Conservation (phyloP, 345 rosid genomes). For the Linum tenue region DNA sequence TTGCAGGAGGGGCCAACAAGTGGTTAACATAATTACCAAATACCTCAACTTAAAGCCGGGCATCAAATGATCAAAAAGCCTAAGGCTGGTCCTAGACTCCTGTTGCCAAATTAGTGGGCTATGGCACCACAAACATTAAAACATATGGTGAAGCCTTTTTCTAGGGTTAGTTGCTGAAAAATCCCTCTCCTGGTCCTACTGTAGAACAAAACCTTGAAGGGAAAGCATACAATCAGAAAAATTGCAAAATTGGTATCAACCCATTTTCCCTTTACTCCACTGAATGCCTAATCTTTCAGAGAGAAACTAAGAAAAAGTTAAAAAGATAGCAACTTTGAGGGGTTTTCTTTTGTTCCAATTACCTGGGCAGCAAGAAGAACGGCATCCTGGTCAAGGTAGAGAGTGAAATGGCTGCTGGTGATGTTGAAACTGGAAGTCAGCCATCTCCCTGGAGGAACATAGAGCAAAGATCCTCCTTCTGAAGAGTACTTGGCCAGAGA, state of each 20-base stretch:
- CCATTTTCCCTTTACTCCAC: not conserved
- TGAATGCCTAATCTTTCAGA: not conserved
- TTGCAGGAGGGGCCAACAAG: not conserved
- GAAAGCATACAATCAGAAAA: not conserved
- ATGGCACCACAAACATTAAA: too few species aligned
- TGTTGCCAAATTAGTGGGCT: too few species aligned
- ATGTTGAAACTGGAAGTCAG: conserved; percentile 38
- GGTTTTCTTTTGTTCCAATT: not conserved
- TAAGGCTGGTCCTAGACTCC: not conserved
- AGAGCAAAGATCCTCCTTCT: conserved; percentile 32
- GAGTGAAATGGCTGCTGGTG: conserved; percentile 34
- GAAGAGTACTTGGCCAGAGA: conserved; percentile 26
- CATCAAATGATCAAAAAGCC: not conserved
- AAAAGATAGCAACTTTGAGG: not conserved
- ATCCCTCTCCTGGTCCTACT: not conserved
- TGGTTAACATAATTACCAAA: too few species aligned
- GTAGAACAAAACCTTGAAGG: too few species aligned
- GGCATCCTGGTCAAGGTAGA: conserved; percentile 33
- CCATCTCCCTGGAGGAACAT: conserved; percentile 44
- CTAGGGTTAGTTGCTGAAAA: too few species aligned
- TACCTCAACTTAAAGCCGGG: not conserved
- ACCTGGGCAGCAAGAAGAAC: conserved; percentile 42
- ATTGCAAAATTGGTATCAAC: not conserved
- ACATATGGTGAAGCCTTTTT: too few species aligned
- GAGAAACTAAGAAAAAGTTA: not conserved